These are phyloP conservation scores for Athelia sp. DNA, from an alignment of 1,284 basidiomycete species.

Conservation along the genomic window DNA sequence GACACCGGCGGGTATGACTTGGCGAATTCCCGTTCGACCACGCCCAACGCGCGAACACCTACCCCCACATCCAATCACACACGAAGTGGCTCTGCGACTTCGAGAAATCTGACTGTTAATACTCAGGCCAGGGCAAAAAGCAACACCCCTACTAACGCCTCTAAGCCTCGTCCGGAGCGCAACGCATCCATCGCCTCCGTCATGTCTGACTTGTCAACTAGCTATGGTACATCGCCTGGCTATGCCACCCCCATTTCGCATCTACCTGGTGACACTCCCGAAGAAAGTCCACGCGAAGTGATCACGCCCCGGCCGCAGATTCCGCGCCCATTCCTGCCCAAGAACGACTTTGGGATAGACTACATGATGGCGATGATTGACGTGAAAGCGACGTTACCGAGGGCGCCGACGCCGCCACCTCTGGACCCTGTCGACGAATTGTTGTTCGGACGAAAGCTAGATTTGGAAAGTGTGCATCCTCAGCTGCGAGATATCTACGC, in stretches of 20 bases:
- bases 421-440: slow-evolving; percentile 65
- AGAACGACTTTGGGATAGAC: slow-evolving; percentile 79
- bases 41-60: slow-evolving; percentile 30
- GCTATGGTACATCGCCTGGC: slow-evolving; percentile 4
- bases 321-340: slow-evolving; percentile 48
- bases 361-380: slow-evolving; percentile 84
- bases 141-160: slow-evolving; percentile 34
- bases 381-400: slow-evolving; percentile 44
- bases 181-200: slow-evolving; percentile 64
- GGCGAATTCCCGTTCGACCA: slow-evolving; percentile 35
- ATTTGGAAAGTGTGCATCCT: slow-evolving; percentile 65
- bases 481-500: slow-evolving; percentile 68
- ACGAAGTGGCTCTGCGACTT: slow-evolving; percentile 7
- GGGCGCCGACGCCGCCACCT: slow-evolving; percentile 30
- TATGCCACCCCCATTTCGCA: slow-evolving; percentile 47
- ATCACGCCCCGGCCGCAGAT: slow-evolving; percentile 19
- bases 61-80: slow-evolving; percentile 21
- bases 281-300: neutral
- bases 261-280: slow-evolving; percentile 14
- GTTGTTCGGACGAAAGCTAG: slow-evolving; percentile 65
- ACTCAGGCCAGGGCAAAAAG: slow-evolving; percentile 28
- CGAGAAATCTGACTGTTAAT: neutral
- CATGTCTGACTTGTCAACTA: slow-evolving; percentile 47
- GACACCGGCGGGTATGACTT: slow-evolving; percentile 26
- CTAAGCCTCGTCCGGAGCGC: slow-evolving; percentile 30